phyloP scores from a whole-genome alignment of 2,329 filamentous ascomycete genomes.

The Ophiosphaerella korrae region DNA sequence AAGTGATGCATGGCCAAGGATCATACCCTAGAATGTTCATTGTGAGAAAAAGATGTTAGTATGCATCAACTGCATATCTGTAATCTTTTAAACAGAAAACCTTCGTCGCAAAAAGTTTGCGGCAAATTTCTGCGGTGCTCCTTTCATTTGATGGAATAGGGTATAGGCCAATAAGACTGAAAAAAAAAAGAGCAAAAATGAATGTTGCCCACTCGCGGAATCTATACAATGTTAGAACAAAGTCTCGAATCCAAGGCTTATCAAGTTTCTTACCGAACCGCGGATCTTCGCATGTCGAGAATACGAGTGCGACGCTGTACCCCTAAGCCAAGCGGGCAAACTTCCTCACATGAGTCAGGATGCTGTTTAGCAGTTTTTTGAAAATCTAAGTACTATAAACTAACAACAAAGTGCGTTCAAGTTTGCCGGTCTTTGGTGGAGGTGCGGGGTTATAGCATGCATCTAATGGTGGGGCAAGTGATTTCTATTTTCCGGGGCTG shows the following conservation, averaged over 20 bases:
- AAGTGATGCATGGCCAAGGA: too few relatives aligned
- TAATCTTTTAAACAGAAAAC: too few relatives aligned
- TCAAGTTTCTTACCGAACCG: constrained; percentile 8
- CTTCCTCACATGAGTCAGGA: neutral
- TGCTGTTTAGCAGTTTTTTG: neutral
- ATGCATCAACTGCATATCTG: too few relatives aligned
- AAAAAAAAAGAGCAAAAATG: neutral
- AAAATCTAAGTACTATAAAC: neutral
- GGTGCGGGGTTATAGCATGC: too few relatives aligned
- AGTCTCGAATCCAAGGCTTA: neutral
- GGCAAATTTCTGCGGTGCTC: neutral
- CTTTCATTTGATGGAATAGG: neutral
- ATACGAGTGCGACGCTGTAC: constrained; percentile 21
- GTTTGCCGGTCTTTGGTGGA: too few relatives aligned
- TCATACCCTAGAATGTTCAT: too few relatives aligned
- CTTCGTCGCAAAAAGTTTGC: neutral
- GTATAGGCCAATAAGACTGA: neutral
- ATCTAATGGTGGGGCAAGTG: too few relatives aligned
- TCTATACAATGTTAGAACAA: neutral
- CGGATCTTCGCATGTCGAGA: constrained; percentile 20
- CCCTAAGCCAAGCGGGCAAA: constrained; percentile 15
- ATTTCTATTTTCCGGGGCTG: too few relatives aligned
- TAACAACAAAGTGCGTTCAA: too few relatives aligned
- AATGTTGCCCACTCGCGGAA: constrained; percentile 8
- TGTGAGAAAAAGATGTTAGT: too few relatives aligned